Evolutionary conservation across 2,329 filamentous ascomycete species (phyloP).

Genomic region (Penicillium paneum): DNA sequence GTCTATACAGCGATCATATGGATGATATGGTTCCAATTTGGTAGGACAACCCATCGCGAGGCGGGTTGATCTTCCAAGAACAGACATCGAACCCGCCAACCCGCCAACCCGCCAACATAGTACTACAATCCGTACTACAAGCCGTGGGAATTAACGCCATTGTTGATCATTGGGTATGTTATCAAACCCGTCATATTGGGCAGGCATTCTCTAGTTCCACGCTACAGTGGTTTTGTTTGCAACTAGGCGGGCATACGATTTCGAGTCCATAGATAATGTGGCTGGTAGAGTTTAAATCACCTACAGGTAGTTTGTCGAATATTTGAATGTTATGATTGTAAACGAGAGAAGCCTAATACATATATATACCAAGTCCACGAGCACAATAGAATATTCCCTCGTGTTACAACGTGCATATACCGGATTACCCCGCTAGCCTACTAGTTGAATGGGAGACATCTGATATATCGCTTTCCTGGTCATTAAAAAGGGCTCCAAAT

Average conservation of each 20-base stretch:
- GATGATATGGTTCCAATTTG: background rate
- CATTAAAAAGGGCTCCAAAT: too few relatives aligned
- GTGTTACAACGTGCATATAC: too few relatives aligned
- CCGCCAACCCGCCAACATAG: background rate
- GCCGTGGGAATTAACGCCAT: background rate
- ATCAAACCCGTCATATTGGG: background rate
- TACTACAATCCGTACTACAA: background rate
- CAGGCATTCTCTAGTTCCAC: too few relatives aligned
- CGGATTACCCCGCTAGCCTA: too few relatives aligned
- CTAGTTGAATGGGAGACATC: too few relatives aligned
- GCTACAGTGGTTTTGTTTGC: background rate
- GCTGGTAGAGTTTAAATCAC: background rate
- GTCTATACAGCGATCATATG: constrained; percentile 4
- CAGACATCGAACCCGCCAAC: constrained; percentile 2
- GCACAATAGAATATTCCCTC: background rate
- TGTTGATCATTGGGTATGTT: background rate
- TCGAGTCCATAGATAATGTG: background rate
- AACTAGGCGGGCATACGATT: background rate
- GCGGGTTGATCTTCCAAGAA: constrained; percentile 2
- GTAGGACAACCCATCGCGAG: background rate
- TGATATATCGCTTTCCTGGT: too few relatives aligned
- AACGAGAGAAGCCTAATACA: background rate
- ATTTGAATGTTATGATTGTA: background rate
- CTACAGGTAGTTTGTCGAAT: background rate
- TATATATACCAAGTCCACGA: background rate